Percentiles rank a stretch among this genome's conserved stretches.
Evolutionary conservation across 352 stramenopile genomes (phyloP).

Genomic region (Aphanomyces astaci): DNA sequence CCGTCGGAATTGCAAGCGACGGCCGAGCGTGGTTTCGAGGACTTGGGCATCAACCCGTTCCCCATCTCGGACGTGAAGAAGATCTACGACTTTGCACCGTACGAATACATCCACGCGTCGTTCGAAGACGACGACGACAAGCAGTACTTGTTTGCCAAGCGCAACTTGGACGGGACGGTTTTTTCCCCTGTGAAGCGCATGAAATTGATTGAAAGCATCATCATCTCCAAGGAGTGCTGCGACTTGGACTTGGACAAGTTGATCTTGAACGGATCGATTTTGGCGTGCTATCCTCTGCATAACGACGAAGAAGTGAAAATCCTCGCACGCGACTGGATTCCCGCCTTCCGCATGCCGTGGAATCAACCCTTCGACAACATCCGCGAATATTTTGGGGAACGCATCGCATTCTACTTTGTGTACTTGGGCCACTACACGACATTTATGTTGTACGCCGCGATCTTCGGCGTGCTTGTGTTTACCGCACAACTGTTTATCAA

Average conservation of each 20-base stretch:
- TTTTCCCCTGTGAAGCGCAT: constrained; percentile 74
- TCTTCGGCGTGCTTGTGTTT: constrained; percentile 86
- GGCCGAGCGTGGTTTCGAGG: constrained; percentile 57
- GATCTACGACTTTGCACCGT: constrained; percentile 61
- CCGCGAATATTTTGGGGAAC: constrained; percentile 79
- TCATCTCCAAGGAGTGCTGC: constrained; percentile 62
- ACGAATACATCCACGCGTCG: constrained; percentile 79
- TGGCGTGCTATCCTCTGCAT: constrained; percentile 73
- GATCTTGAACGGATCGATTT: constrained; percentile 64
- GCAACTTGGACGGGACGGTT: constrained; percentile 36
- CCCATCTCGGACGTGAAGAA: constrained; percentile 74
- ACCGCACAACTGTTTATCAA: constrained; percentile 28
- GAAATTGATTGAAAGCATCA: constrained; percentile 74
- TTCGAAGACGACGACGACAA: constrained; percentile 62
- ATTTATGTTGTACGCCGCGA: constrained; percentile 90
- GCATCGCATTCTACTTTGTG: constrained; percentile 97
- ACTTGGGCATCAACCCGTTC: constrained; percentile 71
- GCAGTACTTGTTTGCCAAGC: constrained; percentile 56
- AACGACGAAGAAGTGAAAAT: constrained; percentile 54
- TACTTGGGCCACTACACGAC: constrained; percentile 95
- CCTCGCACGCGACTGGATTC: constrained; percentile 60
- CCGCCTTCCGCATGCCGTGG: constrained; percentile 60
- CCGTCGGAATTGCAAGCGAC: constrained; percentile 45
- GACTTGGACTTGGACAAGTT: constrained; percentile 62
- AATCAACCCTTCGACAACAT: constrained; percentile 73